Evolutionary conservation across 2,329 filamentous ascomycete genomes (phyloP), one percentile per base, ranked within the genome.

Genomic region (Aspergillus sp.): DNA sequence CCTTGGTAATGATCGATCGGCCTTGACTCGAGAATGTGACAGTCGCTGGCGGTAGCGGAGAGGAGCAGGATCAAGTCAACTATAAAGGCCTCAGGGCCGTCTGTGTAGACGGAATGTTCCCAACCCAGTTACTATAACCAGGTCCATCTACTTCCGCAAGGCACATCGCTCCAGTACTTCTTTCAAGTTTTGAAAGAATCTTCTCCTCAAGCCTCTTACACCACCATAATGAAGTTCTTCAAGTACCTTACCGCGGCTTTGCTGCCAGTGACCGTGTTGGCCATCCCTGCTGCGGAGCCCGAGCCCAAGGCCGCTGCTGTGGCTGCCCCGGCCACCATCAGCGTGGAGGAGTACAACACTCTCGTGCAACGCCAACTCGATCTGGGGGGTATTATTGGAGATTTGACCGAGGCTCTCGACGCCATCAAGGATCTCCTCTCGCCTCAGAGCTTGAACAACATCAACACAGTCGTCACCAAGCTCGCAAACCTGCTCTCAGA

Each of bases 201-300:
- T 13, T 22, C 30, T 38, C n/a, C 23, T 43, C 34, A 41, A 28
- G 19, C 3, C 4, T 22, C 19, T 34, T 57, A 5, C 6, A 17
- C 52, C 31, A 57, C 31, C 31, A 57, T 22, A 46, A 63, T 63
- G 61, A 63, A 63, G 61, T 63, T 63, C 45, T 60, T 63, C 57
- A 47, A 54, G 38, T 47, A 53, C 53, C 25, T 63, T 22, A 59
- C 61, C 5, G 41, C 52, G n/a, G 61, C 61, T 7, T 46, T 63
- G 48, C 53, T 63, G 41, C 61, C 61, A 28, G 23, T 57, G 30
- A 63, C 61, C 9, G 41, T 31, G 4, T 54, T 59, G 23, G 61
- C 61, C n/a, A 47, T 57, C 31, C 61, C 61, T 11, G 61, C 61
- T 7, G 52, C 57, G 17, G 61, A 63, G 56, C 56, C 61, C 17